Conservation (phyloP, 345 rosid species). For the Gossypium longicalyx region DNA sequence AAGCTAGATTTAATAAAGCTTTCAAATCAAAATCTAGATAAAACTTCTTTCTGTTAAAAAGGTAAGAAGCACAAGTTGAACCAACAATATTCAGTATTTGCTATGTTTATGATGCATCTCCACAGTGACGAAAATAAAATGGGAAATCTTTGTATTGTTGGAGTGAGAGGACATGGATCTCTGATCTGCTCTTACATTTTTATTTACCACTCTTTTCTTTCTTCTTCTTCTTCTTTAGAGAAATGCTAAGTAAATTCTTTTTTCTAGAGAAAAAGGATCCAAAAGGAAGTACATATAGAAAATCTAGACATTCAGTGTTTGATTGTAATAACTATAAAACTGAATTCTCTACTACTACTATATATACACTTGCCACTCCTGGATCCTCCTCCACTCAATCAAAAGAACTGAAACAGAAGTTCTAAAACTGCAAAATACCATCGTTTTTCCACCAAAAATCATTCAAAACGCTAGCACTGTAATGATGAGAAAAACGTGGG, state of each 20-base stretch:
- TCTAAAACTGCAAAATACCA: slow-evolving; percentile 47
- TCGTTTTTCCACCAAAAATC: slow-evolving; percentile 36
- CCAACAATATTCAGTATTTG: too few relatives aligned
- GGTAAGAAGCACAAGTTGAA: too few relatives aligned
- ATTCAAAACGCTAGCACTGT: slow-evolving; percentile 5
- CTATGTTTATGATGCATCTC: too few relatives aligned
- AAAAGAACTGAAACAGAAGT: not conserved
- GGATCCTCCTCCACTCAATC: not conserved
- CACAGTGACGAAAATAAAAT: not conserved
- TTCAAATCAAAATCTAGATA: not conserved
- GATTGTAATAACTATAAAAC: not conserved
- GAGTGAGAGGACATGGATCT: not conserved
- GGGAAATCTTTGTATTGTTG: not conserved
- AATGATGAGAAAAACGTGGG: slow-evolving; percentile 49
- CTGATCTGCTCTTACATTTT: not conserved
- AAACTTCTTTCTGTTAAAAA: too few relatives aligned
- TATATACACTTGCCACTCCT: slow-evolving; percentile 1
- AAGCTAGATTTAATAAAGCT: not conserved
- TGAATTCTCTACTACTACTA: slow-evolving; percentile 13
- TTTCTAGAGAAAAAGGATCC: slow-evolving; percentile 1
- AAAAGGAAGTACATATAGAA: slow-evolving; percentile 6
- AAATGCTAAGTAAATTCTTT: not conserved
- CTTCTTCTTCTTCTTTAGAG: not conserved
- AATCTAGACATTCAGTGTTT: not conserved
- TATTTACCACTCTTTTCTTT: not conserved